A percentile compares a stretch with the other conserved stretches of the same genome.
These are phyloP conservation scores for Pholiota molesta DNA, from an alignment of 768 basidiomycete genomes.

Conservation along the genomic window DNA sequence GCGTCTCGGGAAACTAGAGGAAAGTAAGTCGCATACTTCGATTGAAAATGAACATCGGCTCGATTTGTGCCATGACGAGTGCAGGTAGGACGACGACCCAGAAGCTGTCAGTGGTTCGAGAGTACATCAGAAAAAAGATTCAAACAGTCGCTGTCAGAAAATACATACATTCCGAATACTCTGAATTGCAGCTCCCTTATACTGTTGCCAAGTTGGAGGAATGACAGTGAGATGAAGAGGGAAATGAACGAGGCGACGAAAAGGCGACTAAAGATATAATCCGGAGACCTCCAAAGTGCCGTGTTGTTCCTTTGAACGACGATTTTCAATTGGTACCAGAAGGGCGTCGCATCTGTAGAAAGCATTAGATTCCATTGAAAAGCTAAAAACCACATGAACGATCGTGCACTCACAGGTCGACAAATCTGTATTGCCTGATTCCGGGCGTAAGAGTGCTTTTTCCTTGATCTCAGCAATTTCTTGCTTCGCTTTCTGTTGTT, in stretches of 20 bases:
- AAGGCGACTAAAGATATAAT: conserved; percentile 83
- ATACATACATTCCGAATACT: conserved; percentile 72
- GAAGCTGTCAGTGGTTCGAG: conserved; percentile 42
- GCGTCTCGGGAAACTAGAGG: neutral
- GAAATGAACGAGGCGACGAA: conserved; percentile 77
- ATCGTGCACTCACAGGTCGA: conserved; percentile 48
- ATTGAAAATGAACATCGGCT: conserved; percentile 82
- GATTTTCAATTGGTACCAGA: conserved; percentile 70
- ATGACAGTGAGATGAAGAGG: conserved; percentile 74
- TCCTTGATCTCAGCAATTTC: conserved; percentile 53
- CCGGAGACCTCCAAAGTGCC: conserved; percentile 81
- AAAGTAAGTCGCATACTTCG: conserved; percentile 37
- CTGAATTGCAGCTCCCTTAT: conserved; percentile 76
- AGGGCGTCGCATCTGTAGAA: conserved; percentile 68
- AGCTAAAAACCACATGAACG: neutral
- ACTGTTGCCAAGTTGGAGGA: conserved; percentile 72
- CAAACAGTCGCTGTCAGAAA: no score
- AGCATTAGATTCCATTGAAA: neutral
- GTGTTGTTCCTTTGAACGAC: conserved; percentile 69
- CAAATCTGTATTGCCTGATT: conserved; percentile 39
- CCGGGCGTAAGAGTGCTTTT: conserved; percentile 46
- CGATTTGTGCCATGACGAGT: conserved; percentile 78
- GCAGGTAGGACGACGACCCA: conserved; percentile 71
- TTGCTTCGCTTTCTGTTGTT: conserved; percentile 43
- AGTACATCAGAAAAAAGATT: neutral